phyloP scores from a whole-genome alignment of 2,329 filamentous ascomycete species.

The Colletotrichum scovillei region DNA sequence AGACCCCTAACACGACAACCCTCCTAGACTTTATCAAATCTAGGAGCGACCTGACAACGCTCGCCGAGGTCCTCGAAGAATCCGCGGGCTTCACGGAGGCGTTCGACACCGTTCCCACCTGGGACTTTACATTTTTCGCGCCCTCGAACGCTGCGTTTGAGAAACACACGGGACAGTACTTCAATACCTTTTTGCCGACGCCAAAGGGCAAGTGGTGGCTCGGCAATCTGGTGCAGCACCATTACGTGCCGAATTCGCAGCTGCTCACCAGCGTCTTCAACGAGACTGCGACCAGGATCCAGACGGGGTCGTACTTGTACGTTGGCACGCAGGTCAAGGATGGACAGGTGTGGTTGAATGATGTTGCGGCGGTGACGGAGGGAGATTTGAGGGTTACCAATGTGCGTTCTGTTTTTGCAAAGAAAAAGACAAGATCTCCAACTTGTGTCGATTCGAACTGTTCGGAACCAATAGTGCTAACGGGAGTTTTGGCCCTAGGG shows the following conservation, averaged over 20 bases:
- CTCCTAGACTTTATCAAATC: constrained; percentile 21
- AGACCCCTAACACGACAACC: not conserved
- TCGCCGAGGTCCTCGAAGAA: constrained; percentile 1
- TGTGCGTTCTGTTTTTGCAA: not conserved
- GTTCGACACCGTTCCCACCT: constrained; percentile 41
- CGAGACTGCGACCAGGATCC: constrained; percentile 38
- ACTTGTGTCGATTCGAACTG: not conserved
- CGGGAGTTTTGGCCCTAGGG: constrained; percentile 31
- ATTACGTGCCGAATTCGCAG: constrained; percentile 41
- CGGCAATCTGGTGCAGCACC: constrained; percentile 41
- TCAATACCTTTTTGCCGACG: constrained; percentile 39
- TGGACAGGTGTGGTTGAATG: constrained; percentile 38
- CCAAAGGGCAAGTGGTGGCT: constrained; percentile 44
- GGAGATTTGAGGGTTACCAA: constrained; percentile 12
- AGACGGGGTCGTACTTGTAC: constrained; percentile 41
- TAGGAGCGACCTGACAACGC: not conserved
- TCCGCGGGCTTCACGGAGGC: constrained; percentile 42
- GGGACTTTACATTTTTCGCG: constrained; percentile 46
- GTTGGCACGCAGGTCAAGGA: constrained; percentile 38
- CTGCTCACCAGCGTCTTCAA: constrained; percentile 38
- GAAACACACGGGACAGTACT: constrained; percentile 43
- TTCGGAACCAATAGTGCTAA: not conserved
- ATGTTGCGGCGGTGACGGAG: constrained; percentile 37
- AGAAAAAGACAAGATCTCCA: not conserved
- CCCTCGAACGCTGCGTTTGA: constrained; percentile 43